These are phyloP conservation scores for Starmerella lactis-condensi DNA, from an alignment of 805 yeast species.

Conservation along the genomic window DNA sequence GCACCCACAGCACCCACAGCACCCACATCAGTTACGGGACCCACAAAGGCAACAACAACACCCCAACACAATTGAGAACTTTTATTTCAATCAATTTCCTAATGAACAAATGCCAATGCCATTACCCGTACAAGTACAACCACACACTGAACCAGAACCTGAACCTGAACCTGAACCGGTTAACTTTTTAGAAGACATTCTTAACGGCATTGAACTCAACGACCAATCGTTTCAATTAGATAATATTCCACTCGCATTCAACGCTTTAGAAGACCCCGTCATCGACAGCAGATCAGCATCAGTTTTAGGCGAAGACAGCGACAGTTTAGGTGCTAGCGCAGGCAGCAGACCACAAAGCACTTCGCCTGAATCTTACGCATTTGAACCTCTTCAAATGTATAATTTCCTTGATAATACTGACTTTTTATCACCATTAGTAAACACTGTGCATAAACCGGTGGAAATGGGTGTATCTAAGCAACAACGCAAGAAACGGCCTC, in stretches of 20 bases:
- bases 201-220: slow-evolving; percentile 1
- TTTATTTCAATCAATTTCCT: neutral
- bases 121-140: neutral
- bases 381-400: slow-evolving; percentile 12
- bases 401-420: slow-evolving; percentile 6
- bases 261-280: slow-evolving; percentile 14
- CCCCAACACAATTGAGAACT: neutral
- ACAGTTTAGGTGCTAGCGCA: neutral
- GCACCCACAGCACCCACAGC: neutral
- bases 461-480: neutral
- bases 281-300: slow-evolving; percentile 4
- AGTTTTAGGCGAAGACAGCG: neutral
- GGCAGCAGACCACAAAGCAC: neutral
- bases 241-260: slow-evolving; percentile 13
- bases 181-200: neutral
- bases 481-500: slow-evolving; percentile 1
- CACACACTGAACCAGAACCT: neutral
- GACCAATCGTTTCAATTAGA: slow-evolving; percentile 9
- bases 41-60: neutral
- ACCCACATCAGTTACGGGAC: neutral
- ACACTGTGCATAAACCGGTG: neutral
- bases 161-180: neutral
- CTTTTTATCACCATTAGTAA: neutral
- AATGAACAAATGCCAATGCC: neutral
- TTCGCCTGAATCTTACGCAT: slow-evolving; percentile 3